phyloP scores from a whole-genome alignment of 2,329 filamentous ascomycete species.

The Arthrobotrys sinensis region DNA sequence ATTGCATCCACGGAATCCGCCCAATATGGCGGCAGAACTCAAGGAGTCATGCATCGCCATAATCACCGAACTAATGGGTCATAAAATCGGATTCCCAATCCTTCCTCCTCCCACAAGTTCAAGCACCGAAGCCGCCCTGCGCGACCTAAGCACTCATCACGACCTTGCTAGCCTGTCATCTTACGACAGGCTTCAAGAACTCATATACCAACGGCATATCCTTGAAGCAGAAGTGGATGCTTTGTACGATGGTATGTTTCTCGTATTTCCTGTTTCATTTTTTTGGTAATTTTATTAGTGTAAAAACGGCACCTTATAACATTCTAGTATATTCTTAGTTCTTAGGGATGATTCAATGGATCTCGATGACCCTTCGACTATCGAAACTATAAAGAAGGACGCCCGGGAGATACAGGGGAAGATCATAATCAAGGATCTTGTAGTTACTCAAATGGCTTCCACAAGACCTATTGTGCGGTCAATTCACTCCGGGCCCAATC shows the following conservation, averaged over 20 bases:
- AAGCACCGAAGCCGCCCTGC: constrained; percentile 35
- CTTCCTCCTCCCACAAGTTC: constrained; percentile 43
- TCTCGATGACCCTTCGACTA: constrained; percentile 36
- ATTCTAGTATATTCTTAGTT: constrained; percentile 34
- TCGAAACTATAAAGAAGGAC: constrained; percentile 37
- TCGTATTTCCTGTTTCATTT: not conserved
- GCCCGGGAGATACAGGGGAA: constrained; percentile 47
- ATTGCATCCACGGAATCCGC: not conserved
- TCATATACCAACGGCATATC: constrained; percentile 37
- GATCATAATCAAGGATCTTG: constrained; percentile 51
- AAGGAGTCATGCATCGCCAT: constrained; percentile 48
- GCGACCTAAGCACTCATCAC: constrained; percentile 40
- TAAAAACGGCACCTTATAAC: constrained; percentile 44
- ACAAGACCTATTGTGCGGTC: constrained; percentile 57
- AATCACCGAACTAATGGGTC: constrained; percentile 43
- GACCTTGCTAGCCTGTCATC: constrained; percentile 23
- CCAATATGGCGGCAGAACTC: constrained; percentile 44
- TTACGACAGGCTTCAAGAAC: constrained; percentile 51
- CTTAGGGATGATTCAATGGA: constrained; percentile 54
- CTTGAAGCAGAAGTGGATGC: constrained; percentile 55
- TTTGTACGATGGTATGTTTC: constrained; percentile 39
- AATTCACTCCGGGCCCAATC: constrained; percentile 55
- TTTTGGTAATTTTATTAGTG: not conserved
- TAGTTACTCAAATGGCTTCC: constrained; percentile 53
- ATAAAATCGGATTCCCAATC: constrained; percentile 55